Conservation (phyloP, 345 rosid genomes). For the Rhodamnia argentea region DNA sequence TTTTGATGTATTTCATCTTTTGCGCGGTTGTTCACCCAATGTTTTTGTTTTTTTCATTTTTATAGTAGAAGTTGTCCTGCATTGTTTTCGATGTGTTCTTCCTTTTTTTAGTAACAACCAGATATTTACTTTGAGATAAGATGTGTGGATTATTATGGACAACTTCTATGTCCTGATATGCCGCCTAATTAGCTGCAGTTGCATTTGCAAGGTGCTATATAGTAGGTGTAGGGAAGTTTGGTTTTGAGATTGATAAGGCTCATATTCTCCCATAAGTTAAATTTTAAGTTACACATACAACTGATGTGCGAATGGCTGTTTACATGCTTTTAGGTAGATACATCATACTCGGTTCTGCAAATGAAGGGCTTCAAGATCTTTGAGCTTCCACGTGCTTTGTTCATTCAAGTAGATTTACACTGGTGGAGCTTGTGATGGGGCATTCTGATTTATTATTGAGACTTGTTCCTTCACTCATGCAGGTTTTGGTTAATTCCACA, state of each 20-base stretch:
- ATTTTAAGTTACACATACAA: neutral
- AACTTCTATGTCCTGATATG: neutral
- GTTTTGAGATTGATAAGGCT: neutral
- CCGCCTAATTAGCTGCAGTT: neutral
- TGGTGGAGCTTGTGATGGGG: neutral
- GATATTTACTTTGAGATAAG: neutral
- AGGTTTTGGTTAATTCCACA: conserved; percentile 11
- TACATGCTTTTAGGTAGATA: neutral
- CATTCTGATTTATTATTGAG: neutral
- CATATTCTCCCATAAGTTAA: neutral
- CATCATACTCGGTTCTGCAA: neutral
- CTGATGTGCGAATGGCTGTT: neutral
- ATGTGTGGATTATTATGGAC: neutral
- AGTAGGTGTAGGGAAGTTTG: neutral
- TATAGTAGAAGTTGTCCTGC: neutral
- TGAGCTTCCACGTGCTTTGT: neutral
- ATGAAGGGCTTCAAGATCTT: neutral
- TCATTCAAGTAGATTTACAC: neutral
- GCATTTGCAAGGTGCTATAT: neutral
- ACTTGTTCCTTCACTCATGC: neutral
- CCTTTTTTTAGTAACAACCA: neutral
- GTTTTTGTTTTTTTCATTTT: neutral
- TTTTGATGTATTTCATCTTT: neutral
- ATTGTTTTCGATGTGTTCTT: neutral
- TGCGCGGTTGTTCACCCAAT: neutral